Evolutionary conservation across 768 basidiomycete genomes (phyloP), one percentile per base, ranked within the genome.

Genomic region (Hortiboletus campestris): DNA sequence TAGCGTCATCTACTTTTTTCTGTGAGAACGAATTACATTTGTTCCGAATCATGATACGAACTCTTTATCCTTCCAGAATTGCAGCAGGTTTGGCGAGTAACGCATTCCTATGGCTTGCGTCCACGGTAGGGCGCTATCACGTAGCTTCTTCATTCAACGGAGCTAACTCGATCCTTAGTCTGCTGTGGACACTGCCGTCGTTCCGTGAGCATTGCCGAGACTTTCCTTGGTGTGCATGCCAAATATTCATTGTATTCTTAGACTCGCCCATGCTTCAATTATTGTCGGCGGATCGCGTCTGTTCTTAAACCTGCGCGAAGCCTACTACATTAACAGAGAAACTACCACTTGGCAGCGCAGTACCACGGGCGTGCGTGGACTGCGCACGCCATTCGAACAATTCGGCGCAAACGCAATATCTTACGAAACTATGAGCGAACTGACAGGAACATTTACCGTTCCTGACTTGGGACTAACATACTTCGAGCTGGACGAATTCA

Each of bases 291-390:
- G 46, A 35, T 47, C 46, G 35, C 46, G 46, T 17, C 35, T 47
- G 46, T 47, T 47, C 35, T 25, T 47, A 17, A 47, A 47, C 46
- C 35, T 47, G 46, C 46, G 46, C 22, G 46, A 47, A 36, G 46
- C 46, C 34, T 47, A 47, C 22, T 47, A 47, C 19, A 4, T 36
- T 19, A 25, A n/a, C 13, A 47, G 46, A 35, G 46, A 47, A 4
- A 12, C 31, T 11, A 13, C 20, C 9, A 25, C 34, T 25, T 35
- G 46, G 34, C 34, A 47, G 46, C 2, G 6, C 22, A 25, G 14
- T 16, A 11, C 34, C 19, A 32, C 13, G 35, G 34, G 8, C 34
- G 25, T 25, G 25, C 25, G 25, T 25, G 25, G 25, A 4, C 14
- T 16, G 20, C 35, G 12, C 14, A 12, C 10, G 20, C 34, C 20